Percentiles rank a stretch among this genome's conserved stretches.
These are phyloP conservation scores for Crassisporium funariophilum DNA, from an alignment of 768 basidiomycete genomes.

Conservation along the genomic window DNA sequence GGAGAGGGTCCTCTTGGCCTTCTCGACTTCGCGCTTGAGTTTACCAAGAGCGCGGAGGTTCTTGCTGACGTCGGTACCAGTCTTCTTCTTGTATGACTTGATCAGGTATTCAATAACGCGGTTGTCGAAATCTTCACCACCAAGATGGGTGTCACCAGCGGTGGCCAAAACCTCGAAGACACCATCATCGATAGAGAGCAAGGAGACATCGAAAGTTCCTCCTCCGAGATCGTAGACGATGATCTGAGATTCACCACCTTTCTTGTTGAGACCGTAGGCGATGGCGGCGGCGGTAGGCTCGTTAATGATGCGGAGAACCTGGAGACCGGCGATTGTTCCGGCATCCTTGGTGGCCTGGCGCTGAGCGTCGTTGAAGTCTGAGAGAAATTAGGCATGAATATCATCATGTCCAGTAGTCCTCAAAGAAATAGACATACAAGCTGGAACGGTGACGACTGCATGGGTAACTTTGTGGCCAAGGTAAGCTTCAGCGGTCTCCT, in stretches of 20 bases:
- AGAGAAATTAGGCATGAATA: conserved; percentile 4
- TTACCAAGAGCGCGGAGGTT: conserved; percentile 88
- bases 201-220: conserved; percentile 98
- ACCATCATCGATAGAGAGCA: conserved; percentile 92
- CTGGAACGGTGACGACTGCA: conserved; percentile 97
- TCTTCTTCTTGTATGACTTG: conserved; percentile 92
- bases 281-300: conserved; percentile 97
- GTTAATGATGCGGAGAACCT: conserved; percentile 96
- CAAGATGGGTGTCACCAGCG: conserved; percentile 92
- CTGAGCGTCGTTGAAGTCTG: conserved; percentile 98
- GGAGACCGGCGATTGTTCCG: conserved; percentile 91
- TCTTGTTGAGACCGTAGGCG: conserved; percentile 98
- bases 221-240: conserved; percentile 99
- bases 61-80: conserved; percentile 76
- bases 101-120: conserved; percentile 87
- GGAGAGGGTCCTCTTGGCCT: conserved; percentile 92
- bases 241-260: conserved; percentile 90
- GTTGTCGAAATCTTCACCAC: conserved; percentile 97
- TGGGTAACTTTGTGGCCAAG: conserved; percentile 95
- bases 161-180: conserved; percentile 91
- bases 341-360: conserved; percentile 99
- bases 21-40: conserved; percentile 92
- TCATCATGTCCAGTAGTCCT: background rate
- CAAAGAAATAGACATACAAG: conserved; percentile 55
- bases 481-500: conserved; percentile 98